Percentiles rank a stretch among this genome's conserved stretches.
Evolutionary conservation across 257 asterid species (phyloP).

Genomic region (Przewalskia tangutica): DNA sequence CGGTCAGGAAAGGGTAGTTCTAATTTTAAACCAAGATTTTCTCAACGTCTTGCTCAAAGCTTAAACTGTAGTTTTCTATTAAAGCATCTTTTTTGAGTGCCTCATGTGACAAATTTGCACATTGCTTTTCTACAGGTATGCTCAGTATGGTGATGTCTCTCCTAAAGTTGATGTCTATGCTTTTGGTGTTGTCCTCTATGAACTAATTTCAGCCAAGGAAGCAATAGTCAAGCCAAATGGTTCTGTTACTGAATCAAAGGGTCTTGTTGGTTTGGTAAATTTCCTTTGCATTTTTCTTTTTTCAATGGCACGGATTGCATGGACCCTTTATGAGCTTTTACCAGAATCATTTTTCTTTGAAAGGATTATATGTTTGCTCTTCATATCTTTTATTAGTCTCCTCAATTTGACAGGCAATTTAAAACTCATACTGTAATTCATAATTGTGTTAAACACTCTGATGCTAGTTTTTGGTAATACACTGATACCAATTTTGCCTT

Average conservation of each 20-base stretch:
- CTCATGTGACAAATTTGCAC: background rate
- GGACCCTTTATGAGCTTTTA: background rate
- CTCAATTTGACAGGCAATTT: background rate
- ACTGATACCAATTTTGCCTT: background rate
- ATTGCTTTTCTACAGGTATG: conserved; percentile 55
- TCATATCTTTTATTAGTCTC: background rate
- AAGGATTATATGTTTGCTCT: background rate
- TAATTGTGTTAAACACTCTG: background rate
- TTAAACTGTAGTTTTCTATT: background rate
- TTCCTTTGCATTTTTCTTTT: background rate
- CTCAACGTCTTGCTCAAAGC: background rate
- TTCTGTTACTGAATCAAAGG: conserved; percentile 61
- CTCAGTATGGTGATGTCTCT: conserved; percentile 47
- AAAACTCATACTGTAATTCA: background rate
- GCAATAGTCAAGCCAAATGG: conserved; percentile 61
- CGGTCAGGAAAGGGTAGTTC: background rate
- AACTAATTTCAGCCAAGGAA: conserved; percentile 83
- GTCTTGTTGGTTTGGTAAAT: conserved; percentile 76
- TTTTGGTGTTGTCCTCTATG: conserved; percentile 87
- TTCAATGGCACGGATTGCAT: background rate
- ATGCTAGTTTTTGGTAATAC: background rate
- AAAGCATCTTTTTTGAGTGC: background rate
- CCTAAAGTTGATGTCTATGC: conserved; percentile 96
- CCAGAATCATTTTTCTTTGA: background rate
- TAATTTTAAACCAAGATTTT: background rate